Conservation (phyloP, 306 rosid species). For the Sindora glabra region DNA sequence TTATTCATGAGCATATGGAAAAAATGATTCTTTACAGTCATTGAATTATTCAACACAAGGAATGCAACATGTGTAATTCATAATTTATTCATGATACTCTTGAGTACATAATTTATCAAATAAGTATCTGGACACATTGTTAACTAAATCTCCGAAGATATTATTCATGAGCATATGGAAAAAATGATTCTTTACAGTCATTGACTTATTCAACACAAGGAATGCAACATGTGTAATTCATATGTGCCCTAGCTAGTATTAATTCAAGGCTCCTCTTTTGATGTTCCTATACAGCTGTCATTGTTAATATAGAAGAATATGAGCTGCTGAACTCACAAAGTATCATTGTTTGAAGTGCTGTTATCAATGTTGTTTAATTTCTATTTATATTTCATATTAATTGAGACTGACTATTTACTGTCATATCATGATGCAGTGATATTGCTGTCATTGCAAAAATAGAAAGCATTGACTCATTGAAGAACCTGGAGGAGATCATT, state of each 20-base stretch:
- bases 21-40: neutral
- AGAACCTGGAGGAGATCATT: constrained; percentile 91
- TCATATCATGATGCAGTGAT: constrained; percentile 48
- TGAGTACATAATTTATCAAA: neutral
- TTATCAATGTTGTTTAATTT: neutral
- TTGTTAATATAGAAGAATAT: neutral
- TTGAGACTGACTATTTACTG: neutral
- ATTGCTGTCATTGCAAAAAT: constrained; percentile 86
- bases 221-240: neutral
- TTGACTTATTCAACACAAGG: neutral
- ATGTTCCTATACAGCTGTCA: neutral
- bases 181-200: neutral
- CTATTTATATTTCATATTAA: neutral
- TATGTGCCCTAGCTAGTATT: neutral
- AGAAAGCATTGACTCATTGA: constrained; percentile 92
- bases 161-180: neutral
- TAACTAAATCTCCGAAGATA: too few relatives aligned
- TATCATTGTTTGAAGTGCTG: neutral
- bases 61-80: neutral
- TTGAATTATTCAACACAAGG: neutral
- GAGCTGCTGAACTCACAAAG: neutral
- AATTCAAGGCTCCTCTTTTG: neutral
- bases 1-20: neutral
- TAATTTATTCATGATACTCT: neutral
- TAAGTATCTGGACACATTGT: neutral